Conservation (phyloP, 2,329 filamentous ascomycete species). For the Xylariaceae sp. region DNA sequence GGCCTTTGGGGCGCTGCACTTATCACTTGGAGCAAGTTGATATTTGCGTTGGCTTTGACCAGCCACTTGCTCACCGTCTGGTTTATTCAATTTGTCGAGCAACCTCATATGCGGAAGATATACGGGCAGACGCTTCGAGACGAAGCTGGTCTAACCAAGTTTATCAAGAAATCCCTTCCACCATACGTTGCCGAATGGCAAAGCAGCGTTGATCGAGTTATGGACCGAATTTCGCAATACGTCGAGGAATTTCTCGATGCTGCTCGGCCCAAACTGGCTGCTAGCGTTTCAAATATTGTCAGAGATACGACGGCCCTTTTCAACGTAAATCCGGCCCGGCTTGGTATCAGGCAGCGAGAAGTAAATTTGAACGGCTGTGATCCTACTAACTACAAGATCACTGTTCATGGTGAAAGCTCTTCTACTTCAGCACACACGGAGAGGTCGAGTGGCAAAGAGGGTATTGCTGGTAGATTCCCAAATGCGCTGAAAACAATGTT, state of each 20-base stretch:
- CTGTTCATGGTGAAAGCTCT: slow-evolving; percentile 64
- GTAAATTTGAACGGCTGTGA: slow-evolving; percentile 78
- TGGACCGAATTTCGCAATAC: slow-evolving; percentile 82
- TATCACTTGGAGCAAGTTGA: slow-evolving; percentile 82
- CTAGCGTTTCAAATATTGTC: slow-evolving; percentile 81
- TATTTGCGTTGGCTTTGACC: slow-evolving; percentile 81
- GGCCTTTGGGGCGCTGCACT: slow-evolving; percentile 94
- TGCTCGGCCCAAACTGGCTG: slow-evolving; percentile 79
- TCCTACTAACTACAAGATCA: slow-evolving; percentile 73
- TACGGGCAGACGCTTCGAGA: slow-evolving; percentile 80
- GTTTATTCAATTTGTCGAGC: slow-evolving; percentile 91
- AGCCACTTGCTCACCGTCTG: slow-evolving; percentile 80
- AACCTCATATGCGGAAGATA: slow-evolving; percentile 96
- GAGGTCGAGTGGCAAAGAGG: slow-evolving; percentile 68
- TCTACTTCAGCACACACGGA: slow-evolving; percentile 50
- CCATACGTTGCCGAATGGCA: slow-evolving; percentile 79
- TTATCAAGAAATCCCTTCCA: slow-evolving; percentile 80
- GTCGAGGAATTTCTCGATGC: slow-evolving; percentile 87
- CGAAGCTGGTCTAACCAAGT: slow-evolving; percentile 89
- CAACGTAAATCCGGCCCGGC: slow-evolving; percentile 80
- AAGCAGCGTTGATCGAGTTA: slow-evolving; percentile 79
- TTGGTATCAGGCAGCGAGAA: slow-evolving; percentile 75
- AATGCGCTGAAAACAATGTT: slow-evolving; percentile 70
- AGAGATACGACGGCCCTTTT: slow-evolving; percentile 84
- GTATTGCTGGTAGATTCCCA: slow-evolving; percentile 63